Conservation (phyloP, 2,329 filamentous ascomycete species). For the Leptographium flavum region DNA sequence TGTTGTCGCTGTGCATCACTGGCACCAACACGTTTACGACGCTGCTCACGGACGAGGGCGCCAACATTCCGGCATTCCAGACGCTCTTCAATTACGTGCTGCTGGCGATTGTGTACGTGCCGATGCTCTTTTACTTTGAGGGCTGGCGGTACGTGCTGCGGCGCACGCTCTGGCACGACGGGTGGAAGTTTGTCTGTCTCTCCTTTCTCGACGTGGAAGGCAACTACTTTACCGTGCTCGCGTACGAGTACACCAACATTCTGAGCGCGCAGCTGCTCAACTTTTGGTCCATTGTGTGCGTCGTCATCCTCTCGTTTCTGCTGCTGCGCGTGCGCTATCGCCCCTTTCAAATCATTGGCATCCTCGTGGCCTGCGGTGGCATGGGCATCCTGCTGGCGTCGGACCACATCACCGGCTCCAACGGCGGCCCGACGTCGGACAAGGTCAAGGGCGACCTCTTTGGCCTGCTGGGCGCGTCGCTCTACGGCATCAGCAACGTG, state of each 20-base stretch:
- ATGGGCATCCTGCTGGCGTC: constrained; percentile 76
- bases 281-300: constrained; percentile 95
- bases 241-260: constrained; percentile 85
- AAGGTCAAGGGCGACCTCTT: constrained; percentile 87
- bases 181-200: constrained; percentile 90
- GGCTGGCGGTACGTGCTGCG: constrained; percentile 56
- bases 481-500: constrained; percentile 84
- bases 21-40: constrained; percentile 81
- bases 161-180: constrained; percentile 49
- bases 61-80: constrained; percentile 87
- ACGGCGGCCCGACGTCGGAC: constrained; percentile 53
- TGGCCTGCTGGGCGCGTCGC: constrained; percentile 72
- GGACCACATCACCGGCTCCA: constrained; percentile 69
- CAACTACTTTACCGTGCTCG: constrained; percentile 95
- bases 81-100: constrained; percentile 89
- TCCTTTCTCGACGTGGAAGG: constrained; percentile 90
- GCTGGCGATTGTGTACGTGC: constrained; percentile 68
- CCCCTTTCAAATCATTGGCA: constrained; percentile 69
- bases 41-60: constrained; percentile 51
- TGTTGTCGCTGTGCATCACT: constrained; percentile 80
- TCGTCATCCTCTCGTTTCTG: constrained; percentile 71
- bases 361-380: constrained; percentile 80
- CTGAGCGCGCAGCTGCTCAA: constrained; percentile 91
- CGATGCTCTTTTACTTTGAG: constrained; percentile 64
- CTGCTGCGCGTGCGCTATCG: constrained; percentile 84